A percentile compares a stretch with the other conserved stretches of the same genome.
Evolutionary conservation across 1,139 yeast species (phyloP).

Genomic region (Eremothecium coryli): DNA sequence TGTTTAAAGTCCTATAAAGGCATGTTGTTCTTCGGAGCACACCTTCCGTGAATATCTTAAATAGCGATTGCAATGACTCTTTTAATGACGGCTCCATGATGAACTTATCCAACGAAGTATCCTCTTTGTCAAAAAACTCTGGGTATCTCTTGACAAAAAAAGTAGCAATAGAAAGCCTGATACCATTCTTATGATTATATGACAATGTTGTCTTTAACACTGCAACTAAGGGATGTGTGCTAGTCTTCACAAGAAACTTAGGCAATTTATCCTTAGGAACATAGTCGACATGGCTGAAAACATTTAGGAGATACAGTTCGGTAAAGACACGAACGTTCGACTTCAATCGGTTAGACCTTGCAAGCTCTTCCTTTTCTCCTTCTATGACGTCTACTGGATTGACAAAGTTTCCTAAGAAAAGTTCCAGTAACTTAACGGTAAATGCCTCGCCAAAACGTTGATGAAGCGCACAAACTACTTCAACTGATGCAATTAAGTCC

Average conservation of each 20-base stretch:
- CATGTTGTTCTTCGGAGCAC: conserved; percentile 35
- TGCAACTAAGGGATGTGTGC: conserved; percentile 37
- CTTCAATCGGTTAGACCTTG: conserved; percentile 39
- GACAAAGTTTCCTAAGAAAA: conserved; percentile 40
- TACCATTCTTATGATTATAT: conserved; percentile 42
- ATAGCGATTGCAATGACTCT: conserved; percentile 31
- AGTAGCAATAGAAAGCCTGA: conserved; percentile 40
- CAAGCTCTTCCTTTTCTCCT: conserved; percentile 38
- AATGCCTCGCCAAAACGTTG: conserved; percentile 56
- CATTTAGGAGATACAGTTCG: conserved; percentile 57
- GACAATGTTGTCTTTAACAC: conserved; percentile 48
- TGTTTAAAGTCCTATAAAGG: conserved; percentile 33
- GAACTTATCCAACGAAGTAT: conserved; percentile 17
- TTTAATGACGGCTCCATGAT: conserved; percentile 22
- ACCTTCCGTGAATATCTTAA: conserved; percentile 41
- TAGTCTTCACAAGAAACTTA: conserved; percentile 31
- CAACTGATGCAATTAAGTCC: conserved; percentile 58
- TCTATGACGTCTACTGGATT: conserved; percentile 33
- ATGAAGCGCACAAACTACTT: conserved; percentile 64
- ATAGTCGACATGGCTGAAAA: conserved; percentile 40
- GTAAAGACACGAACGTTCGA: conserved; percentile 45
- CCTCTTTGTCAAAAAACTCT: conserved; percentile 24
- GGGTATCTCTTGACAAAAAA: conserved; percentile 46
- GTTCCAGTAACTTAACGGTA: conserved; percentile 43
- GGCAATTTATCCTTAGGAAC: conserved; percentile 34